Conservation (phyloP, 176 grass and related monocot species). For the Avena sativa region DNA sequence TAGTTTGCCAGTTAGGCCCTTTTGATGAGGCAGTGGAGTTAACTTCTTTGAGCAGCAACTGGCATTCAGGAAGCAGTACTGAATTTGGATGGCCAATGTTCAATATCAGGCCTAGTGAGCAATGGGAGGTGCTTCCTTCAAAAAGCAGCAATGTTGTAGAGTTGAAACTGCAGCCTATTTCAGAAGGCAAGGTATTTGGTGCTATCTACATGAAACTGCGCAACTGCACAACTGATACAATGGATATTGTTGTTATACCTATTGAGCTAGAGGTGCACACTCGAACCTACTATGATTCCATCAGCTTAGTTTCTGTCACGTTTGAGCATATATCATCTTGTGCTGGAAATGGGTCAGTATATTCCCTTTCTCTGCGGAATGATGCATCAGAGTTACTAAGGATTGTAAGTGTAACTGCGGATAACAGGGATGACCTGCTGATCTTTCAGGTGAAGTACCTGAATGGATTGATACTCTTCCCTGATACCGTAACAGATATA, state of each 20-base stretch:
- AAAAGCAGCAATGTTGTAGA: constrained; percentile 58
- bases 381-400: constrained; percentile 57
- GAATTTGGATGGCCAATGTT: constrained; percentile 54
- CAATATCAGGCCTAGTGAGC: constrained; percentile 71
- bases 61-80: constrained; percentile 57
- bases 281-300: constrained; percentile 51
- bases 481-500: constrained; percentile 66
- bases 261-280: constrained; percentile 81
- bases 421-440: constrained; percentile 53
- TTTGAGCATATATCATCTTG: constrained; percentile 61
- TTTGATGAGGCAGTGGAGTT: constrained; percentile 42
- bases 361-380: constrained; percentile 81
- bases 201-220: constrained; percentile 83
- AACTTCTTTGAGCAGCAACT: constrained; percentile 58
- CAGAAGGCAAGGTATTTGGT: constrained; percentile 74
- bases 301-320: constrained; percentile 62
- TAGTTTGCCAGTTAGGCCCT: constrained; percentile 64
- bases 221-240: constrained; percentile 50
- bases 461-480: constrained; percentile 76
- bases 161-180: constrained; percentile 65
- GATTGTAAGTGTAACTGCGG: constrained; percentile 61
- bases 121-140: constrained; percentile 73
- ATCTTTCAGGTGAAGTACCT: constrained; percentile 71
- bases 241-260: constrained; percentile 67
- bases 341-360: constrained; percentile 55